A percentile compares a stretch with the other conserved stretches of the same genome.
Evolutionary conservation across 2,329 filamentous ascomycete genomes (phyloP).

Genomic region (Trichoderma sp.): DNA sequence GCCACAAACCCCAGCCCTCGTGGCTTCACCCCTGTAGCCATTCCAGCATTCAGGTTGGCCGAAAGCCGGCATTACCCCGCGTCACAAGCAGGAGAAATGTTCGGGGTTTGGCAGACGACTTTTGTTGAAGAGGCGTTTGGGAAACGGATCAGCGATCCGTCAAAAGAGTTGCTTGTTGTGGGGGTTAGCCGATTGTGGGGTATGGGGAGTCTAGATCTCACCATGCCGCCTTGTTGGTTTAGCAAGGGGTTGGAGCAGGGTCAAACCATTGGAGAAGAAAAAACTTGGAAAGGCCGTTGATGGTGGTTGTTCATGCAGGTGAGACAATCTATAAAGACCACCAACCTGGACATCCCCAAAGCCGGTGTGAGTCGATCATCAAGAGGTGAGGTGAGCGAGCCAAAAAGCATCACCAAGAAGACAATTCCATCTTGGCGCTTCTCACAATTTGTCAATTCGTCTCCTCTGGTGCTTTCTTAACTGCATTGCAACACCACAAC

Average conservation of each 20-base stretch:
- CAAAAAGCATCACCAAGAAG: not conserved
- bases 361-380: not conserved
- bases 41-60: slow-evolving; percentile 10
- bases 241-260: slow-evolving; percentile 13
- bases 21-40: not conserved
- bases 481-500: not conserved
- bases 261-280: not conserved
- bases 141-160: slow-evolving; percentile 4
- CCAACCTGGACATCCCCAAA: not conserved
- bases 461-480: not conserved
- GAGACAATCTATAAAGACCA: slow-evolving; percentile 12
- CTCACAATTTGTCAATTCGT: not conserved
- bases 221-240: not conserved
- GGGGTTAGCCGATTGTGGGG: slow-evolving; percentile 19
- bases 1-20: not conserved
- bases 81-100: slow-evolving; percentile 7
- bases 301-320: not conserved
- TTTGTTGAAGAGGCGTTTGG: not conserved
- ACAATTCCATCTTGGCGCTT: not conserved
- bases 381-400: not conserved
- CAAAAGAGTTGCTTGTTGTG: not conserved
- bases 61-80: slow-evolving; percentile 13
- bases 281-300: not conserved
- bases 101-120: slow-evolving; percentile 2
- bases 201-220: slow-evolving; percentile 17